Percentiles rank a stretch among this genome's conserved stretches.
phyloP scores from a whole-genome alignment of 129 eudicot species.

The Flaveria sonorensis region DNA sequence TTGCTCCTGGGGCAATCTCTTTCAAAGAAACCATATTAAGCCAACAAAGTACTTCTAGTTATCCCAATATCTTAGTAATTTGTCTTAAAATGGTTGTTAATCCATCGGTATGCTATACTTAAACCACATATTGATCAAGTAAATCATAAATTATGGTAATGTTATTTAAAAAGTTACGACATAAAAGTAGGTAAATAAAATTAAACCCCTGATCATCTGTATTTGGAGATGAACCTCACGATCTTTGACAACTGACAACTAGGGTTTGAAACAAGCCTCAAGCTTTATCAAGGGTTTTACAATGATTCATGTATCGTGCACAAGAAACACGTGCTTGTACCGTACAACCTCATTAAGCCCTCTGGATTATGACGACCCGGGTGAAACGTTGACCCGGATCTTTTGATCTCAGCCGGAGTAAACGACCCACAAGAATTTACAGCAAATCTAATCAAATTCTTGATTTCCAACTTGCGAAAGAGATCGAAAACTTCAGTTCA shows the following conservation, averaged over 20 bases:
- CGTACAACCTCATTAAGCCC: conserved; percentile 11
- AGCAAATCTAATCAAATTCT: background rate
- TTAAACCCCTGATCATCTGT: background rate
- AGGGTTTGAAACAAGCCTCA: conserved; percentile 8
- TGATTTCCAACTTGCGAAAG: background rate
- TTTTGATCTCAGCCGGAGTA: background rate
- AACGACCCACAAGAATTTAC: background rate
- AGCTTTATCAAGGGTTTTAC: background rate
- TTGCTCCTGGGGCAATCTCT: no score
- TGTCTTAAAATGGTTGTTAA: no score
- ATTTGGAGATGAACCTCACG: background rate
- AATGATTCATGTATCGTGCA: background rate
- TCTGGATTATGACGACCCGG: background rate
- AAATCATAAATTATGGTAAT: no score
- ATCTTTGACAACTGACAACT: background rate
- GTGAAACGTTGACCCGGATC: background rate
- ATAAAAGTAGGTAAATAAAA: no score
- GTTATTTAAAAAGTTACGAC: no score
- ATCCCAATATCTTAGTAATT: no score
- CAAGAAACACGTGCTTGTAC: background rate
- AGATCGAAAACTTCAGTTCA: background rate
- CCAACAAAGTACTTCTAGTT: no score
- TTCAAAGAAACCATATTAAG: no score
- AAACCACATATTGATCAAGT: no score
- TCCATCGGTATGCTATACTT: no score